These are phyloP conservation scores for Combretum micranthum DNA, from an alignment of 345 rosid genomes.

Conservation along the genomic window DNA sequence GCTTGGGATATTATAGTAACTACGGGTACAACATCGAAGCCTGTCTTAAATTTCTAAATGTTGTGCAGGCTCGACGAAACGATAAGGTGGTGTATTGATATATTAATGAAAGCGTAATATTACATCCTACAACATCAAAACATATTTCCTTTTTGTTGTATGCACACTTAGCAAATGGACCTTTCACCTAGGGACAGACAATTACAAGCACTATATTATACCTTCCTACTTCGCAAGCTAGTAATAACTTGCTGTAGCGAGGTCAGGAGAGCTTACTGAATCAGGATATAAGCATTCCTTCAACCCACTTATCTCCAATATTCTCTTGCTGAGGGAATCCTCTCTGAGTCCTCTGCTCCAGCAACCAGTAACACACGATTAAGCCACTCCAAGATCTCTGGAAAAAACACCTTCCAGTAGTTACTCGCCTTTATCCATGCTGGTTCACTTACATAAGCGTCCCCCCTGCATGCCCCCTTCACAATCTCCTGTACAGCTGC, in stretches of 20 bases:
- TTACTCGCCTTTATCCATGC: conserved; percentile 35
- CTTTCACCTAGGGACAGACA: too few relatives aligned
- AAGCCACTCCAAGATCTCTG: conserved; percentile 39
- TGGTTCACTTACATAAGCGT: conserved; percentile 37
- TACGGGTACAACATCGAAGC: too few relatives aligned
- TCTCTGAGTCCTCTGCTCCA: neutral
- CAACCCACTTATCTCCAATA: conserved; percentile 33
- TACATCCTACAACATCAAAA: too few relatives aligned
- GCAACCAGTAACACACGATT: conserved; percentile 12
- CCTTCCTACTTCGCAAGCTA: too few relatives aligned
- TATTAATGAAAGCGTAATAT: too few relatives aligned
- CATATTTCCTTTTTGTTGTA: too few relatives aligned
- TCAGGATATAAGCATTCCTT: conserved; percentile 28
- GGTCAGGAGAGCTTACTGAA: conserved; percentile 17
- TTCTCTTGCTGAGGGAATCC: conserved; percentile 25
- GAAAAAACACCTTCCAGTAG: conserved; percentile 43
- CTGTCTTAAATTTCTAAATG: too few relatives aligned
- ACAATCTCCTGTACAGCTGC: conserved; percentile 42
- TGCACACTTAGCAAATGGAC: too few relatives aligned
- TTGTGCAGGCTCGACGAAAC: too few relatives aligned
- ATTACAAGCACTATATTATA: too few relatives aligned
- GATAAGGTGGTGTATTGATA: too few relatives aligned
- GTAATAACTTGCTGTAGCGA: neutral
- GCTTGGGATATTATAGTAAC: too few relatives aligned
- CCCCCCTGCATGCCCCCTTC: conserved; percentile 44